phyloP scores from a whole-genome alignment of 257 asterid species.

The Ligustrum vulgare region DNA sequence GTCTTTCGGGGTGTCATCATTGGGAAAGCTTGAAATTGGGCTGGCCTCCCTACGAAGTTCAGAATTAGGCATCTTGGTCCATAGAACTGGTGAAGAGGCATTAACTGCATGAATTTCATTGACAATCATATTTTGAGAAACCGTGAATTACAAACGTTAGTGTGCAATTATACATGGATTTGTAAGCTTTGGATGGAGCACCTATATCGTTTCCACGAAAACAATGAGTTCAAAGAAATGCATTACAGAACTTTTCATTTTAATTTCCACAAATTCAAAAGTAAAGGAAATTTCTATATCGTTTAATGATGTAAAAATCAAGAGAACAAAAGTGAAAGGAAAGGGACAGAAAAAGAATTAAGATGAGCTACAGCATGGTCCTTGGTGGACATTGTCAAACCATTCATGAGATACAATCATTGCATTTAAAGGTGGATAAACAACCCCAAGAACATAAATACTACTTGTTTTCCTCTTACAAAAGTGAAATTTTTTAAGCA shows the following conservation, averaged over 20 bases:
- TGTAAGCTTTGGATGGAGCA: background rate
- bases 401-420: background rate
- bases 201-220: background rate
- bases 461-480: background rate
- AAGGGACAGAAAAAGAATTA: background rate
- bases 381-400: background rate
- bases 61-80: conserved; percentile 46
- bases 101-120: conserved; percentile 37
- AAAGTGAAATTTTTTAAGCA: background rate
- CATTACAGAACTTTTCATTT: background rate
- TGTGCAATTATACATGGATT: background rate
- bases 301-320: background rate
- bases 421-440: background rate
- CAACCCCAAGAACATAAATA: background rate
- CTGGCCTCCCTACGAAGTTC: conserved; percentile 34
- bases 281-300: background rate
- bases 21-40: conserved; percentile 39
- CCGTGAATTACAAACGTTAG: conserved; percentile 18
- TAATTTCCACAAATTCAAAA: background rate
- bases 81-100: conserved; percentile 39
- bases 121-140: conserved; percentile 26
- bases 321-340: background rate
- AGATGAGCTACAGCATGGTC: conserved; percentile 12
- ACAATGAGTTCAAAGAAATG: background rate
- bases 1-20: conserved; percentile 31